Evolutionary conservation across 2,329 filamentous ascomycete genomes (phyloP).

Genomic region (Emergomyces pasteurianus): DNA sequence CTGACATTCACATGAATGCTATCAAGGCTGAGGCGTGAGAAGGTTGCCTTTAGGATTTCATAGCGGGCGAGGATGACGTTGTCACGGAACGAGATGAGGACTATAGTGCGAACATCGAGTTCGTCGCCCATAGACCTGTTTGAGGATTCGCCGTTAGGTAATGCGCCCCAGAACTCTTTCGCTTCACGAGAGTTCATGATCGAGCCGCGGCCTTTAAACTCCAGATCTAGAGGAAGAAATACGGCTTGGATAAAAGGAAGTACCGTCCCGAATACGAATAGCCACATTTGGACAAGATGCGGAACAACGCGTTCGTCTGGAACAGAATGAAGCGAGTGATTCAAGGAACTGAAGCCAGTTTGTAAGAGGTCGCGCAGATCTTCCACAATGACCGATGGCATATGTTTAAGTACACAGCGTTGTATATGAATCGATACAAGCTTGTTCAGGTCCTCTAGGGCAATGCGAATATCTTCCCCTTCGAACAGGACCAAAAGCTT

Average conservation of each 20-base stretch:
- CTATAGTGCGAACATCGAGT: slow-evolving; percentile 78
- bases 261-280: slow-evolving; percentile 80
- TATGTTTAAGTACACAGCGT: slow-evolving; percentile 49
- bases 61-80: slow-evolving; percentile 78
- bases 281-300: slow-evolving; percentile 84
- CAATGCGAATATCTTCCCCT: slow-evolving; percentile 51
- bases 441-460: slow-evolving; percentile 54
- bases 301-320: slow-evolving; percentile 83
- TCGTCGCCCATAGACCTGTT: slow-evolving; percentile 39
- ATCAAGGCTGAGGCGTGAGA: slow-evolving; percentile 78
- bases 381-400: slow-evolving; percentile 48
- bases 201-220: slow-evolving; percentile 74
- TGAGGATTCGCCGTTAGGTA: slow-evolving; percentile 39
- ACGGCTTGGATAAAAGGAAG: slow-evolving; percentile 91
- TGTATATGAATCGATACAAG: slow-evolving; percentile 51
- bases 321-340: slow-evolving; percentile 66
- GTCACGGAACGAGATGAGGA: slow-evolving; percentile 79
- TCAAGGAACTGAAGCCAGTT: slow-evolving; percentile 73
- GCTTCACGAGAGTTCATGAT: slow-evolving; percentile 70
- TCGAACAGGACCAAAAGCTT: slow-evolving; percentile 53
- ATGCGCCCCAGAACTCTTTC: slow-evolving; percentile 78
- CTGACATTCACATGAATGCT: slow-evolving; percentile 49
- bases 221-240: slow-evolving; percentile 82
- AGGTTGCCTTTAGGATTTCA: slow-evolving; percentile 77
- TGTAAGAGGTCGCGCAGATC: slow-evolving; percentile 50